Evolutionary conservation across 176 grass and related monocot genomes (phyloP), one percentile per base, ranked within the genome.

Genomic region (Panicum miliaceum): DNA sequence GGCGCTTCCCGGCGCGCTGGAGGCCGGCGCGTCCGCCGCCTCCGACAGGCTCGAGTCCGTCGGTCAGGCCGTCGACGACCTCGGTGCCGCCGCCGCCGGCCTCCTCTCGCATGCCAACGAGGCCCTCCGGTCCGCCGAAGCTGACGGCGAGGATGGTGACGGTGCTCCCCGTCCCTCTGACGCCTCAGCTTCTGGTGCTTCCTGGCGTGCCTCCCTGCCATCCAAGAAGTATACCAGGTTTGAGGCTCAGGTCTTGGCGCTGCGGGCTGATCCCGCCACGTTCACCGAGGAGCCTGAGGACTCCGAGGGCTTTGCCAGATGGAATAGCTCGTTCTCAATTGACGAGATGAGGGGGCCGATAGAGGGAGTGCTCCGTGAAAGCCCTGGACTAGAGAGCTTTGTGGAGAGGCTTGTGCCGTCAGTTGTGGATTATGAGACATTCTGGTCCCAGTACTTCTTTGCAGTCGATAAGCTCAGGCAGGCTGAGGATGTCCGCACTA

Each of bases 371-470:
- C 87, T 92, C 83, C 74, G 11, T 18, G 96, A 98, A 86, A 98
- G 92, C 82, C 84, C 84, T 26, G 79, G 91, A 50, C 34, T 98
- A 56, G 96, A 95, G 85, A 90, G 89, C 48, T 95, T 98, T 82
- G 81, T 98, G 27, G 96, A 95, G 82, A 98, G 94, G 86, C 86
- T 98, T 41, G 96, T 98, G 79, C 96, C 93, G 0, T 82, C 46
- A 13, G 83, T 90, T 78, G 93, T 98, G 73, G 91, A 91, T 77
- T 89, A 95, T 43, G 91, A 95, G 5, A 95, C 75, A 8, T 95
- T 98, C 81, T 98, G 93, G 93, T 86, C 54, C 35, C 86, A 87
- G 43, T 98, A 98, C 82, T 98, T 95, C 84, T 98, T 95, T 82
- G 88, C 75, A 1, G 80, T 98, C 1, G 78, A 90, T 80, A 98